A percentile compares a stretch with the other conserved stretches of the same genome.
These are phyloP conservation scores for Cercospora zeae-maydis DNA, from an alignment of 2,329 filamentous ascomycete genomes.

Conservation along the genomic window DNA sequence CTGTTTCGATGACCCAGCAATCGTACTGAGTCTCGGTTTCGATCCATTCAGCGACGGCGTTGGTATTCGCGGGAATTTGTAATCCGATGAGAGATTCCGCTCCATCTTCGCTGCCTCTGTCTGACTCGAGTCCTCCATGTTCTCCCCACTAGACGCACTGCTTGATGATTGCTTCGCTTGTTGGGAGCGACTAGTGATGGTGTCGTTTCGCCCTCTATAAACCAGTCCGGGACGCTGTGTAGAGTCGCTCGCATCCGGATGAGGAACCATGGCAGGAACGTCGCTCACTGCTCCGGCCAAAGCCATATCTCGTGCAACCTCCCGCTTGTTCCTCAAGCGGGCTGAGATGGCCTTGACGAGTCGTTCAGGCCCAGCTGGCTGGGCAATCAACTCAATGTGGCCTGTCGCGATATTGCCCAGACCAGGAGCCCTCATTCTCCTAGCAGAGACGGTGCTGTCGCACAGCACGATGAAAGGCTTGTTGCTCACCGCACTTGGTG, in stretches of 20 bases:
- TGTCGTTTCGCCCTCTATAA: conserved; percentile 12
- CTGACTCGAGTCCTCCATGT: neutral
- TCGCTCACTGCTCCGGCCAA: conserved; percentile 17
- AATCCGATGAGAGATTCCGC: conserved; percentile 18
- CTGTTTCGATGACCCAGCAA: conserved; percentile 7
- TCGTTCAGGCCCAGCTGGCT: conserved; percentile 27
- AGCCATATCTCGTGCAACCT: neutral
- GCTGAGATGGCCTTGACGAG: conserved; percentile 24
- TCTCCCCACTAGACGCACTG: neutral
- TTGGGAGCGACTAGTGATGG: neutral
- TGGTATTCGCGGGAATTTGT: conserved; percentile 23
- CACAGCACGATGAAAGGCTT: conserved; percentile 29
- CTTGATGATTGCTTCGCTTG: conserved; percentile 3
- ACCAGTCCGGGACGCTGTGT: conserved; percentile 5
- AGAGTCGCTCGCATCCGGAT: neutral
- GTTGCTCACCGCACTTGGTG: conserved; percentile 20
- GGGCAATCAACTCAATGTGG: conserved; percentile 28
- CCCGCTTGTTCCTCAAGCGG: conserved; percentile 19
- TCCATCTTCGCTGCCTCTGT: conserved; percentile 10
- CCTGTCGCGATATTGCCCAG: conserved; percentile 21
- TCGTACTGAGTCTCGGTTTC: conserved; percentile 11
- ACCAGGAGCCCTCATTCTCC: conserved; percentile 22
- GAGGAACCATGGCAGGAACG: conserved; percentile 15
- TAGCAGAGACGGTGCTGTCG: conserved; percentile 26
- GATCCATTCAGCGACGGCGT: conserved; percentile 23